Conservation (phyloP, 495 filamentous ascomycete genomes). For the Tricharina praecox region DNA sequence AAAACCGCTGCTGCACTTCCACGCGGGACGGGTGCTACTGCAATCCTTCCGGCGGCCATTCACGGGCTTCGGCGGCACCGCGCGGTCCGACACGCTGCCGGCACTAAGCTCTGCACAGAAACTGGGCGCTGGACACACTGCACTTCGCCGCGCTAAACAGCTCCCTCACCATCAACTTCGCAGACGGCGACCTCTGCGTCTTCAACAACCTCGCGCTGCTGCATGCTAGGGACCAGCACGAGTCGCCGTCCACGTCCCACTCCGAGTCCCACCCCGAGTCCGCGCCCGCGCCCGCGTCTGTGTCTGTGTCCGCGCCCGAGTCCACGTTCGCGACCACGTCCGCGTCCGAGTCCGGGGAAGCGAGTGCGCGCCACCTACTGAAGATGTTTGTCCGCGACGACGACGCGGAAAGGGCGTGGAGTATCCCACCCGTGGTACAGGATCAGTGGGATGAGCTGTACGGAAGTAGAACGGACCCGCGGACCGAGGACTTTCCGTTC, state of each 20-base stretch:
- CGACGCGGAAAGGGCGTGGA: not conserved
- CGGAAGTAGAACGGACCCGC: not conserved
- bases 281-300: no score
- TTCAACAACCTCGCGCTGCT: slow-evolving; percentile 46
- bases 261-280: no score
- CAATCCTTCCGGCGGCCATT: slow-evolving; percentile 12
- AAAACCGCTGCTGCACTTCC: slow-evolving; percentile 12
- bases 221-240: slow-evolving; percentile 38
- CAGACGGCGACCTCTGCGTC: slow-evolving; percentile 43
- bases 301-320: no score
- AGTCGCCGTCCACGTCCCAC: slow-evolving; percentile 15
- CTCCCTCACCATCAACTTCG: slow-evolving; percentile 29
- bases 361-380: not conserved
- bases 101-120: slow-evolving; percentile 26
- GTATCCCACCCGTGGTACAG: not conserved
- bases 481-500: not conserved
- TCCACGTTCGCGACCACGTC: no score
- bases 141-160: slow-evolving; percentile 21
- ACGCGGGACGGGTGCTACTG: slow-evolving; percentile 7
- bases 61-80: slow-evolving; percentile 2
- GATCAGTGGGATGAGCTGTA: not conserved
- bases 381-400: not conserved
- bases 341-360: no score
- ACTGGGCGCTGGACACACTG: slow-evolving; percentile 27
- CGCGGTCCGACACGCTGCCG: slow-evolving; percentile 18